Conservation (phyloP, 1,284 basidiomycete species). For the Ceratobasidium papillatum region DNA sequence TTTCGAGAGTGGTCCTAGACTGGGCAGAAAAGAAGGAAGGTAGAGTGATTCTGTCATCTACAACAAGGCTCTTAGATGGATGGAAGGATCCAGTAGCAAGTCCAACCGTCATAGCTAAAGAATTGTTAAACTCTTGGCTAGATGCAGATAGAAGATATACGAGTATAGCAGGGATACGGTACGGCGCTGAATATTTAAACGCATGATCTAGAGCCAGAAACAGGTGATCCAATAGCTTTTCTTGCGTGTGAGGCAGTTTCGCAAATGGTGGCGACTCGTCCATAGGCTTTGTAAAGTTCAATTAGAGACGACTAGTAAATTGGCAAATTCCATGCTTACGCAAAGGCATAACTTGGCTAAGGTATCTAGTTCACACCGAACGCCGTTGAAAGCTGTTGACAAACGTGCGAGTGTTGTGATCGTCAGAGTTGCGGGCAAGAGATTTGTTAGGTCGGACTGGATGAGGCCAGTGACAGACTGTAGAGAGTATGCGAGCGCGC, state of each 20-base stretch:
- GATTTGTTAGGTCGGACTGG: slow-evolving; percentile 14
- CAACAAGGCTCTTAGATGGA: slow-evolving; percentile 1
- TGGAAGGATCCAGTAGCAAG: neutral
- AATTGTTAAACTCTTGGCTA: slow-evolving; percentile 24
- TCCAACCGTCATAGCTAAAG: slow-evolving; percentile 17
- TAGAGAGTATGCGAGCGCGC: slow-evolving; percentile 42
- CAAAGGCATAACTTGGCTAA: slow-evolving; percentile 41
- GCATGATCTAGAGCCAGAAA: slow-evolving; percentile 30
- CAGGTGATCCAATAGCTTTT: slow-evolving; percentile 36
- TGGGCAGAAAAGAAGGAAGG: slow-evolving; percentile 18
- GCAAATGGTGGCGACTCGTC: slow-evolving; percentile 37
- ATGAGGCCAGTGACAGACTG: slow-evolving; percentile 26
- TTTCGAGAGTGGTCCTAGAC: slow-evolving; percentile 10
- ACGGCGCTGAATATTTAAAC: slow-evolving; percentile 19
- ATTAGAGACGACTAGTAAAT: too few relatives aligned
- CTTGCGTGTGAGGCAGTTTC: slow-evolving; percentile 20
- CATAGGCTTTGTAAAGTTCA: slow-evolving; percentile 13
- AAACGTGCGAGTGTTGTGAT: slow-evolving; percentile 2
- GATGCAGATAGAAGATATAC: slow-evolving; percentile 15
- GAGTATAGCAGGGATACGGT: slow-evolving; percentile 23
- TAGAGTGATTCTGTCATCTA: neutral
- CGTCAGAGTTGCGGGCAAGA: neutral
- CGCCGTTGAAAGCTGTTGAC: slow-evolving; percentile 21
- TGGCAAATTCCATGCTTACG: slow-evolving; percentile 17
- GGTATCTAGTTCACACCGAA: slow-evolving; percentile 30